Evolutionary conservation across 2,329 filamentous ascomycete genomes (phyloP).

Genomic region (Chalaropsis ovoidea): DNA sequence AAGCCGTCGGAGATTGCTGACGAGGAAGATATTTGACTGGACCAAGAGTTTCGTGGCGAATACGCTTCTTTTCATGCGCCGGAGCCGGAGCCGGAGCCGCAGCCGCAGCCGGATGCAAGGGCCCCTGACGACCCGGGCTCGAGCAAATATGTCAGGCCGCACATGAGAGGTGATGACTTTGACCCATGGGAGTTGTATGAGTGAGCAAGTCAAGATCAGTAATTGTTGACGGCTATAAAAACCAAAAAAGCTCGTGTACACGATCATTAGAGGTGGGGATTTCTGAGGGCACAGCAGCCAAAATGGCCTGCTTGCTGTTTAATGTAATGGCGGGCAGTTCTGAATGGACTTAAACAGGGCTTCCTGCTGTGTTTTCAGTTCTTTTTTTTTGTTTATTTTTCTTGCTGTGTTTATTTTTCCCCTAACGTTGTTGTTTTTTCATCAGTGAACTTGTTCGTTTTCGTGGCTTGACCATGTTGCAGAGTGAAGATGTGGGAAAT

Average conservation of each 20-base stretch:
- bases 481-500: background rate
- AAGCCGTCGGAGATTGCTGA: conserved; percentile 96
- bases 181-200: conserved; percentile 28
- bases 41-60: conserved; percentile 55
- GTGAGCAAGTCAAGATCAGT: conserved; percentile 24
- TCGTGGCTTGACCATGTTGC: background rate
- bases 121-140: conserved; percentile 19
- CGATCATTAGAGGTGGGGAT: conserved; percentile 16
- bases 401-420: conserved; percentile 5
- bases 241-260: conserved; percentile 14
- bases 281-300: background rate
- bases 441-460: conserved; percentile 6
- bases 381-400: conserved; percentile 9
- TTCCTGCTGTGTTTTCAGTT: conserved; percentile 8
- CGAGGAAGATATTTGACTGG: conserved; percentile 72
- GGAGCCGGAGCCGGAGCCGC: conserved; percentile 29
- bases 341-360: background rate
- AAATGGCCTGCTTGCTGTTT: background rate
- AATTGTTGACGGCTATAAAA: conserved; percentile 1
- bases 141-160: conserved; percentile 20
- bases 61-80: conserved; percentile 32
- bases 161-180: conserved; percentile 24
- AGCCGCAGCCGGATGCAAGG: conserved; percentile 27
- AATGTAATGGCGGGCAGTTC: background rate
- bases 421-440: background rate